phyloP scores from a whole-genome alignment of 2,329 filamentous ascomycete species.

The Colletotrichum aenigma region DNA sequence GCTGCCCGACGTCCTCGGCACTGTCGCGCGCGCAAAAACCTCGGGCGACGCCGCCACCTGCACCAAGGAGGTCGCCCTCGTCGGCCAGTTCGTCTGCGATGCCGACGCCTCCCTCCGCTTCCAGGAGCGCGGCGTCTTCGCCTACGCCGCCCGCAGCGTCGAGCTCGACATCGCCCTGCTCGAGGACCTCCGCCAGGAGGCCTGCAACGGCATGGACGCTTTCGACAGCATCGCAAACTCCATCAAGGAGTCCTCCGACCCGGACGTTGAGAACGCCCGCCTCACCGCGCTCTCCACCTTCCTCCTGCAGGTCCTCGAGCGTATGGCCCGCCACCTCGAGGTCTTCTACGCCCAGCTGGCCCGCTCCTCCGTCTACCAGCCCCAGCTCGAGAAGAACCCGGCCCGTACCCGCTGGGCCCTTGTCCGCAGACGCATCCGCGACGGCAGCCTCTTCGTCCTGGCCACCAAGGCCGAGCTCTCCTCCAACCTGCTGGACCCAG shows the following conservation, averaged over 20 bases:
- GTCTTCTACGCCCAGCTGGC: slow-evolving; percentile 57
- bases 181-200: slow-evolving; percentile 56
- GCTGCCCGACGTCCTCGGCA: slow-evolving; percentile 50
- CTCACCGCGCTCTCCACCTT: slow-evolving; percentile 47
- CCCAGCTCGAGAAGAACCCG: slow-evolving; percentile 56
- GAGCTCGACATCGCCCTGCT: slow-evolving; percentile 56
- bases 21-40: slow-evolving; percentile 45
- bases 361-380: slow-evolving; percentile 52
- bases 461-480: slow-evolving; percentile 40
- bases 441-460: slow-evolving; percentile 57
- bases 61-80: slow-evolving; percentile 51
- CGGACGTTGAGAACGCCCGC: slow-evolving; percentile 38
- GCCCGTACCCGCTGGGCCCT: slow-evolving; percentile 57
- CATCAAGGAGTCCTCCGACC: slow-evolving; percentile 30
- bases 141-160: slow-evolving; percentile 52
- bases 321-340: slow-evolving; percentile 55
- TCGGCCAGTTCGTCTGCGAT: slow-evolving; percentile 54
- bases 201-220: slow-evolving; percentile 58
- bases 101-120: slow-evolving; percentile 48
- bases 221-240: slow-evolving; percentile 48
- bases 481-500: slow-evolving; percentile 27
- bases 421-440: slow-evolving; percentile 49
- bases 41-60: slow-evolving; percentile 48
- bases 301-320: slow-evolving; percentile 55
- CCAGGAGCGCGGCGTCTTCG: slow-evolving; percentile 55